Evolutionary conservation across 208 protist genomes (phyloP).

Genomic region (Acanthamoeba castellanii): DNA sequence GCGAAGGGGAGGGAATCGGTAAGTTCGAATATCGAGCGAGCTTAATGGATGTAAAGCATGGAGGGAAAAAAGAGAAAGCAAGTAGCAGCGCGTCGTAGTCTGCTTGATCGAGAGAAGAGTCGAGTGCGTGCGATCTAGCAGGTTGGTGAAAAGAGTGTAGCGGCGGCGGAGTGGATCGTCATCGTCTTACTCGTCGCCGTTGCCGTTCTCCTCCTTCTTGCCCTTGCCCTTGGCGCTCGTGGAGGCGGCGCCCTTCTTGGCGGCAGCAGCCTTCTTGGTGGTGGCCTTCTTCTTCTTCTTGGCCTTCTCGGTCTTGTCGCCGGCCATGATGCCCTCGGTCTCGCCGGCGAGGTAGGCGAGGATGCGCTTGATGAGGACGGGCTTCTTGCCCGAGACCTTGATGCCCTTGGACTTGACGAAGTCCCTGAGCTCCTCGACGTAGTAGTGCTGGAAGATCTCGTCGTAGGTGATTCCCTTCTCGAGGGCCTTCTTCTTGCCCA

Average conservation of each 20-base stretch:
- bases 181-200: conserved; percentile 25
- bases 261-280: neutral
- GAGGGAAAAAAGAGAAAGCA: neutral
- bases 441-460: conserved; percentile 74
- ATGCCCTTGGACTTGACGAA: conserved; percentile 33
- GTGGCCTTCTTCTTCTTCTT: conserved; percentile 25
- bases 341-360: conserved; percentile 54
- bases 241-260: neutral
- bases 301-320: conserved; percentile 44
- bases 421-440: conserved; percentile 50
- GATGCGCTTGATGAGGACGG: conserved; percentile 67
- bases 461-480: conserved; percentile 61
- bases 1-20: neutral
- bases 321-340: conserved; percentile 43
- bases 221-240: neutral
- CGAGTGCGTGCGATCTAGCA: neutral
- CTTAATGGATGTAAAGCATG: neutral
- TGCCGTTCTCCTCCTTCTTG: neutral
- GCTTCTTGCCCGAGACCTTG: conserved; percentile 53
- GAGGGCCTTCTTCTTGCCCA: conserved; percentile 41
- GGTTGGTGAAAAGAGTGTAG: neutral
- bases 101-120: too few species aligned
- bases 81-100: neutral
- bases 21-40: conserved; percentile 46
- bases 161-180: neutral